Evolutionary conservation across 257 asterid genomes (phyloP).

Genomic region (Lycium ferocissimum): DNA sequence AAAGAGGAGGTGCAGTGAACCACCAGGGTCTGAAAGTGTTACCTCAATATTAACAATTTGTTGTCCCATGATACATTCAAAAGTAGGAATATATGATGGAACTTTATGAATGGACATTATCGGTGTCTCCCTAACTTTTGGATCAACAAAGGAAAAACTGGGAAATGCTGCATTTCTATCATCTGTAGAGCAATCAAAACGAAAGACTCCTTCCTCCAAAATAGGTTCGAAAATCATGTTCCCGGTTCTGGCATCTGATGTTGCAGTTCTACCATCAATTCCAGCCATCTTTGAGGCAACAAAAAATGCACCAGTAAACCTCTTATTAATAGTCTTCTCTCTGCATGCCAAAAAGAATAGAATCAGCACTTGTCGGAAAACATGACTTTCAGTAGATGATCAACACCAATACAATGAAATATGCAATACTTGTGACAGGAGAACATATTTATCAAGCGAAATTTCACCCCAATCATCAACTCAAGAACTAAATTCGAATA

Average conservation of each 20-base stretch:
- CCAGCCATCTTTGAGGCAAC: constrained; percentile 62
- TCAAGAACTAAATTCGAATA: background rate
- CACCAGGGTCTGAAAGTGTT: background rate
- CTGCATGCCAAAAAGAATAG: constrained; percentile 41
- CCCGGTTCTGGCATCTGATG: constrained; percentile 51
- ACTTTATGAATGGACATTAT: constrained; percentile 42
- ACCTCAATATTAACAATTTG: constrained; percentile 83
- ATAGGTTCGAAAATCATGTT: constrained; percentile 85
- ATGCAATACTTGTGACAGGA: background rate
- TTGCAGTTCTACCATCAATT: constrained; percentile 42
- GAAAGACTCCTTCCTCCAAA: constrained; percentile 86
- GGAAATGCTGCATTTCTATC: constrained; percentile 81
- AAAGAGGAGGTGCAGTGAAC: background rate
- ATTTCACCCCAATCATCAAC: background rate
- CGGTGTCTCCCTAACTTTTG: constrained; percentile 76
- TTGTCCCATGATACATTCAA: constrained; percentile 64
- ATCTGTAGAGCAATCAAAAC: constrained; percentile 87
- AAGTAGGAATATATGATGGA: constrained; percentile 73
- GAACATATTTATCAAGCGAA: background rate
- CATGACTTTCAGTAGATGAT: constrained; percentile 22
- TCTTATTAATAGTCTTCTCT: constrained; percentile 41
- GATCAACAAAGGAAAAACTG: constrained; percentile 69
- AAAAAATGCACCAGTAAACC: constrained; percentile 44
- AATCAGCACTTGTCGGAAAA: constrained; percentile 36
- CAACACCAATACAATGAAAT: too few relatives aligned